A percentile compares a stretch with the other conserved stretches of the same genome.
Conservation (phyloP, 257 asterid genomes). For the Nicotiana tabacum region DNA sequence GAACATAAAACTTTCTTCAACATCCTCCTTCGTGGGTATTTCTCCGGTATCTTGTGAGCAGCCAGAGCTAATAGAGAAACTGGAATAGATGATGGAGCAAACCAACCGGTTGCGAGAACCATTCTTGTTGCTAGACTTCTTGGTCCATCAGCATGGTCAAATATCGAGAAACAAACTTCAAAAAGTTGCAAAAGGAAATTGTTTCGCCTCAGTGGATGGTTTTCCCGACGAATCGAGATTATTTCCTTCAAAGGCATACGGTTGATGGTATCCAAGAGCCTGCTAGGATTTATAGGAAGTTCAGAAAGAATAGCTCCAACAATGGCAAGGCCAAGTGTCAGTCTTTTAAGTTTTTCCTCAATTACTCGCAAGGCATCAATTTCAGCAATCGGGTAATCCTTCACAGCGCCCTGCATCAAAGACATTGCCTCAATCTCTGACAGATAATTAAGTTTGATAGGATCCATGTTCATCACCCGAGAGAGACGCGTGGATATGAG, state of each 20-base stretch:
- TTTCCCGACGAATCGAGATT: slow-evolving; percentile 54
- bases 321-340: slow-evolving; percentile 79
- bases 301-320: slow-evolving; percentile 88
- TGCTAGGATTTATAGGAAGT: slow-evolving; percentile 85
- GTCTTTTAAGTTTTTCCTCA: slow-evolving; percentile 89
- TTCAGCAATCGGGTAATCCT: slow-evolving; percentile 71
- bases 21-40: slow-evolving; percentile 41
- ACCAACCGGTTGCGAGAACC: slow-evolving; percentile 93
- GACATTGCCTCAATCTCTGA: slow-evolving; percentile 90
- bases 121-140: slow-evolving; percentile 86
- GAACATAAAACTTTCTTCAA: slow-evolving; percentile 65
- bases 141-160: slow-evolving; percentile 89
- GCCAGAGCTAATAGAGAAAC: slow-evolving; percentile 57
- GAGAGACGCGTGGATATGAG: slow-evolving; percentile 71
- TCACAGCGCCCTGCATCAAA: slow-evolving; percentile 70
- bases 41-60: slow-evolving; percentile 77
- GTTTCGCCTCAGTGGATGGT: slow-evolving; percentile 56
- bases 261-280: slow-evolving; percentile 84
- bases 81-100: slow-evolving; percentile 74
- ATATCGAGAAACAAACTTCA: slow-evolving; percentile 93
- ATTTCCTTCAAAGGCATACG: slow-evolving; percentile 63
- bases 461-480: slow-evolving; percentile 74
- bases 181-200: slow-evolving; percentile 78
- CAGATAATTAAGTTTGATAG: slow-evolving; percentile 69
- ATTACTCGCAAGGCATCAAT: slow-evolving; percentile 69